A percentile compares a stretch with the other conserved stretches of the same genome.
phyloP scores from a whole-genome alignment of 2,329 filamentous ascomycete genomes.

The Fusarium dlaminii region DNA sequence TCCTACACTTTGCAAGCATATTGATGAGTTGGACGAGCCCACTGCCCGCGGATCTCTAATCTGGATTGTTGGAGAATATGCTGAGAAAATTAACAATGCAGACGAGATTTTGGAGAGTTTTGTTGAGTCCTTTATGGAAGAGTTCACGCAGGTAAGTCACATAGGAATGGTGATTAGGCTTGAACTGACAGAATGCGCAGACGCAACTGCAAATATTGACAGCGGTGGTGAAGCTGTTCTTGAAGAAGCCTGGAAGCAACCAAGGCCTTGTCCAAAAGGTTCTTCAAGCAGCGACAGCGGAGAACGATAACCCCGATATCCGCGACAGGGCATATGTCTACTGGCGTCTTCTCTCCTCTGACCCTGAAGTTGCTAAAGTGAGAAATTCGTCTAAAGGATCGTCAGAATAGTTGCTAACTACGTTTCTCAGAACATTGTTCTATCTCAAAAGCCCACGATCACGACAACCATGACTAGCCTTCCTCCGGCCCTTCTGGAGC shows the following conservation, averaged over 20 bases:
- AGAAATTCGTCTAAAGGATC: constrained; percentile 14
- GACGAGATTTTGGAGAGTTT: constrained; percentile 92
- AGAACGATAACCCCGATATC: constrained; percentile 98
- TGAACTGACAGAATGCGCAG: constrained; percentile 53
- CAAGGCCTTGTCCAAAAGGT: constrained; percentile 95
- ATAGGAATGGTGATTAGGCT: background rate
- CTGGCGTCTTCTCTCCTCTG: constrained; percentile 94
- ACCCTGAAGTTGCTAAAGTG: constrained; percentile 89
- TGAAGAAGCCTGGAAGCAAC: constrained; percentile 94
- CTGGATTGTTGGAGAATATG: constrained; percentile 99
- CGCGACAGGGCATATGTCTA: constrained; percentile 97
- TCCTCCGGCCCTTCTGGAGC: constrained; percentile 83
- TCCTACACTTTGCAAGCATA: constrained; percentile 93
- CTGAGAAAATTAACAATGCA: constrained; percentile 99
- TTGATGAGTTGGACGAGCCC: constrained; percentile 95
- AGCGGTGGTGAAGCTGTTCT: constrained; percentile 94
- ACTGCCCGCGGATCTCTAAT: constrained; percentile 90
- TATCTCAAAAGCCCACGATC: constrained; percentile 94
- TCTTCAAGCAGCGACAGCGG: constrained; percentile 88
- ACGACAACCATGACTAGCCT: constrained; percentile 92
- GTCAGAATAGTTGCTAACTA: background rate
- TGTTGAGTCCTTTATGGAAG: constrained; percentile 93
- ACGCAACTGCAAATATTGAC: constrained; percentile 98
- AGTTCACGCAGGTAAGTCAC: constrained; percentile 84
- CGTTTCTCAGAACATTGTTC: constrained; percentile 73